These are phyloP conservation scores for Leucogyrophana mollusca DNA, from an alignment of 768 basidiomycete genomes.

Conservation along the genomic window DNA sequence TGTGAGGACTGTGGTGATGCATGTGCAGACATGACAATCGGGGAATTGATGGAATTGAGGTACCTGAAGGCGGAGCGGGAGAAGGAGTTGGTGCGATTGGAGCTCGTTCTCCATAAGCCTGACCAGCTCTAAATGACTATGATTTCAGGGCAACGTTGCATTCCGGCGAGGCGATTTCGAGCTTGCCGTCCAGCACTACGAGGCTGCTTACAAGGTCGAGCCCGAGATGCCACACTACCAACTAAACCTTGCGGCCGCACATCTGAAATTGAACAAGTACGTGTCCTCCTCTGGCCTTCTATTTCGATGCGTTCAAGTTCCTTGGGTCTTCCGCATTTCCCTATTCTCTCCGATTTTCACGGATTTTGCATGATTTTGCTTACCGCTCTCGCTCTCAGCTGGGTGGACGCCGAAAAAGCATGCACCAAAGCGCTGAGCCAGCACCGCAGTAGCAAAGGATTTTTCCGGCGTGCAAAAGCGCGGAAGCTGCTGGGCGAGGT, in stretches of 20 bases:
- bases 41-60: conserved; percentile 73
- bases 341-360: too few species aligned
- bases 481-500: conserved; percentile 55
- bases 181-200: conserved; percentile 56
- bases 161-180: conserved; percentile 63
- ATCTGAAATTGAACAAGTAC: conserved; percentile 69
- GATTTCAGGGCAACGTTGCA: conserved; percentile 59
- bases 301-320: conserved; percentile 9
- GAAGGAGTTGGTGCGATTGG: conserved; percentile 57
- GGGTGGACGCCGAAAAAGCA: conserved; percentile 70
- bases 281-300: conserved; percentile 21
- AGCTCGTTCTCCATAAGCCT: not conserved
- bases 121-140: conserved; percentile 12
- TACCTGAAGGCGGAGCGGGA: conserved; percentile 69
- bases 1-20: conserved; percentile 41
- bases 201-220: conserved; percentile 60
- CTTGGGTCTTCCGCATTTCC: conserved; percentile 17
- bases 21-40: conserved; percentile 54
- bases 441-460: conserved; percentile 66
- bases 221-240: conserved; percentile 76
- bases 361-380: not conserved
- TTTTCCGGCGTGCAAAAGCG: conserved; percentile 69
- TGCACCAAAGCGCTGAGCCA: conserved; percentile 65
- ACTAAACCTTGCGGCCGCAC: conserved; percentile 73
- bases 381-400: conserved; percentile 52